Conservation (phyloP, 2,329 filamentous ascomycete genomes). For the Botrytis sinoallii region DNA sequence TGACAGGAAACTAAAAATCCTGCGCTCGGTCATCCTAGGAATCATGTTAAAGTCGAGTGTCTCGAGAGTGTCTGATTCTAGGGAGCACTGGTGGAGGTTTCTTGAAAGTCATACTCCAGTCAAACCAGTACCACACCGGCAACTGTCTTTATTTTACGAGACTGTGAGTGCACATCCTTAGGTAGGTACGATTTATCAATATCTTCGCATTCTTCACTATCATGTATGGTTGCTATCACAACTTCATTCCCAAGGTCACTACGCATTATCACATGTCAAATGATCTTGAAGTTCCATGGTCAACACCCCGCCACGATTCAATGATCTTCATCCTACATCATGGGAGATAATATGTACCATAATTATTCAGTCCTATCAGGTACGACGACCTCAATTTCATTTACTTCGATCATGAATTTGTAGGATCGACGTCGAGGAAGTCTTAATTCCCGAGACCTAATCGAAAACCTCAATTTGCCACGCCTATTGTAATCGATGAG, state of each 20-base stretch:
- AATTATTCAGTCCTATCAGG: not conserved
- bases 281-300: not conserved
- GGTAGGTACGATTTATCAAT: not conserved
- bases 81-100: not conserved
- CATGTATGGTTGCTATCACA: not conserved
- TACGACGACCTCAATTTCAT: not conserved
- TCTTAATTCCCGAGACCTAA: not conserved
- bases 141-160: not conserved
- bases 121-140: not conserved
- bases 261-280: conserved; percentile 11
- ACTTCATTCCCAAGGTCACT: conserved; percentile 2
- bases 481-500: not conserved
- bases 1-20: not conserved
- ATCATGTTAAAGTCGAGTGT: not conserved
- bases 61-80: not conserved
- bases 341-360: not conserved
- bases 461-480: not conserved
- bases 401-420: not conserved
- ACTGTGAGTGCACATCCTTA: not conserved
- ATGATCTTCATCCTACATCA: not conserved
- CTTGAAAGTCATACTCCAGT: not conserved
- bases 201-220: not conserved
- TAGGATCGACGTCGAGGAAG: not conserved
- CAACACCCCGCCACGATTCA: not conserved
- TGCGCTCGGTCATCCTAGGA: not conserved